phyloP scores from a whole-genome alignment of 495 filamentous ascomycete genomes.

The Stereocaulon alpinum region DNA sequence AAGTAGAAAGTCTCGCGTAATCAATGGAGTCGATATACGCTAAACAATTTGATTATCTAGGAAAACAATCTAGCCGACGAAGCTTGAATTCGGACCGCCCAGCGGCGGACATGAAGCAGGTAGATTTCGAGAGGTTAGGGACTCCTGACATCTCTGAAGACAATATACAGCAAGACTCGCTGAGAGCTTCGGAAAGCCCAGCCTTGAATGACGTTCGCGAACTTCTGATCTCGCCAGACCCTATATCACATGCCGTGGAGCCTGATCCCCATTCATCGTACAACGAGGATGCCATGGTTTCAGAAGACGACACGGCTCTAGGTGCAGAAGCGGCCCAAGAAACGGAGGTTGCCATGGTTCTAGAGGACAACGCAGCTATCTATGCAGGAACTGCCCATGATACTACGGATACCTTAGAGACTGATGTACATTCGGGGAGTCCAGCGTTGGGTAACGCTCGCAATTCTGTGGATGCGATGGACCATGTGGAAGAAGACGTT shows the following conservation, averaged over 20 bases:
- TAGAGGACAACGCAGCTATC: neutral
- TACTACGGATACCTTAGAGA: neutral
- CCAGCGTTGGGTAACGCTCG: too few relatives aligned
- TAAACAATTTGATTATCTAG: slow-evolving; percentile 18
- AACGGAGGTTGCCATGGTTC: neutral
- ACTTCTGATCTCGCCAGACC: neutral
- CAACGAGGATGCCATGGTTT: neutral
- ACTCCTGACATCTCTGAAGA: neutral
- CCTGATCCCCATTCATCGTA: neutral
- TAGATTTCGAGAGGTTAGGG: too few relatives aligned
- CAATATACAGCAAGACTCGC: neutral
- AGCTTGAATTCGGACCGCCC: slow-evolving; percentile 9
- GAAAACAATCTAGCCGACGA: slow-evolving; percentile 26
- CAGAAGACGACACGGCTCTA: neutral
- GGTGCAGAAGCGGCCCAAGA: neutral
- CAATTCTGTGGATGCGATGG: too few relatives aligned
- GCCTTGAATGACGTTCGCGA: slow-evolving; percentile 3
- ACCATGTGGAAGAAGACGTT: too few relatives aligned
- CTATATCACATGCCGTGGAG: neutral
- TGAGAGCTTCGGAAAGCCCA: slow-evolving; percentile 5
- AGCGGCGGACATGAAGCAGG: neutral
- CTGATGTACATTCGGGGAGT: neutral
- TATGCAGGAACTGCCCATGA: neutral
- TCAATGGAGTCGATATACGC: neutral
- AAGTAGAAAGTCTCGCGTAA: slow-evolving; percentile 19